phyloP scores from a whole-genome alignment of 805 yeast genomes.

The Kodamaea restingae region DNA sequence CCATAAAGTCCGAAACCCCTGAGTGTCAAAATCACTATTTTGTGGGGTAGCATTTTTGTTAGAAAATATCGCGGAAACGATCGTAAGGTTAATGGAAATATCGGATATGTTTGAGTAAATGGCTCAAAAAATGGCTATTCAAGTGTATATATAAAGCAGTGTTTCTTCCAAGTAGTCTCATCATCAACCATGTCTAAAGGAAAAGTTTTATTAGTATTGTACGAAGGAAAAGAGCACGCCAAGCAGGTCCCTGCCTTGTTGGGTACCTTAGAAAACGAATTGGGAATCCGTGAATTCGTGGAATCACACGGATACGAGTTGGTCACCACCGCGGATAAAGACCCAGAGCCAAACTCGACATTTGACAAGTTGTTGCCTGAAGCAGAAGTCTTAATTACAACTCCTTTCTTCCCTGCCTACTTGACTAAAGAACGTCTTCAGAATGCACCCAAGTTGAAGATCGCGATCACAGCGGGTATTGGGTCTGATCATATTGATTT shows the following conservation, averaged over 20 bases:
- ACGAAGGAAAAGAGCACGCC: constrained; percentile 58
- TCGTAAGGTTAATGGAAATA: no score
- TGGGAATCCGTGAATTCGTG: constrained; percentile 64
- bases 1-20: no score
- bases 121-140: constrained; percentile 1
- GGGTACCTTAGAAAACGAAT: constrained; percentile 72
- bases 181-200: constrained; percentile 16
- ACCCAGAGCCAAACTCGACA: constrained; percentile 49
- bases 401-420: constrained; percentile 83
- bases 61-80: no score
- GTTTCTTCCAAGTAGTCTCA: background rate
- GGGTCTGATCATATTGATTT: constrained; percentile 81
- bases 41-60: no score
- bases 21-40: no score
- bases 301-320: constrained; percentile 64
- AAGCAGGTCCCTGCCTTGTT: constrained; percentile 54
- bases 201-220: constrained; percentile 53
- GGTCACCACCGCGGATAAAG: constrained; percentile 66
- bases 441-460: constrained; percentile 66
- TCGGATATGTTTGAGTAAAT: no score
- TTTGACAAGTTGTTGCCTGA: constrained; percentile 65
- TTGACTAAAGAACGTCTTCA: constrained; percentile 62
- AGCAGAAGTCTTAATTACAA: constrained; percentile 73
- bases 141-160: no score
- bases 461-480: constrained; percentile 76